A percentile compares a stretch with the other conserved stretches of the same genome.
Evolutionary conservation across 129 eudicot genomes (phyloP).

Genomic region (Smallanthus sonchifolius): DNA sequence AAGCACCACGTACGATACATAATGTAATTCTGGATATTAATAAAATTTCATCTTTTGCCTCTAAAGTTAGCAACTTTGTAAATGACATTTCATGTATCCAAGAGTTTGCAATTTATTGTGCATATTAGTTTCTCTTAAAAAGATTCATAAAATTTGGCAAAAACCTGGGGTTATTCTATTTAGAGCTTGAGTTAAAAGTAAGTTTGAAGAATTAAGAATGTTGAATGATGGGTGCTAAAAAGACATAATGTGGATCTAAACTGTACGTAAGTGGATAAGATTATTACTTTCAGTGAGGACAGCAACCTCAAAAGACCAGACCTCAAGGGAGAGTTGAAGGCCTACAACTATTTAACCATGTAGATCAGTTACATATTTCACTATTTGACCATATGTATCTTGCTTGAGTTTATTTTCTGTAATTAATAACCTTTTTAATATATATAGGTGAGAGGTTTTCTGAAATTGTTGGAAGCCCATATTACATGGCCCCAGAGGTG

Average conservation of each 20-base stretch:
- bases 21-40: neutral
- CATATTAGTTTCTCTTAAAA: neutral
- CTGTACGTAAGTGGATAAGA: neutral
- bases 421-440: neutral
- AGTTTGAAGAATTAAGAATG: neutral
- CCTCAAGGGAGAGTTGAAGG: neutral
- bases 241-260: neutral
- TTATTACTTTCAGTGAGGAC: neutral
- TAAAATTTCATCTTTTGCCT: neutral
- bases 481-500: slow-evolving; percentile 86
- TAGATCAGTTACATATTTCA: neutral
- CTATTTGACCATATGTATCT: neutral
- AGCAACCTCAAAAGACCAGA: neutral
- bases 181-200: neutral
- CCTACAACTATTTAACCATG: neutral
- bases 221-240: neutral
- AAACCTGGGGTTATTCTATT: neutral
- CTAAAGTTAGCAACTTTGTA: neutral
- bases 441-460: slow-evolving; percentile 64
- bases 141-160: neutral
- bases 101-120: neutral
- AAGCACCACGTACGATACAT: too few species aligned
- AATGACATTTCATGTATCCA: neutral
- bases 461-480: slow-evolving; percentile 90
- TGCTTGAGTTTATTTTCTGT: neutral